These are phyloP conservation scores for Cyberlindnera meyerae DNA, from an alignment of 805 yeast species.

Conservation along the genomic window DNA sequence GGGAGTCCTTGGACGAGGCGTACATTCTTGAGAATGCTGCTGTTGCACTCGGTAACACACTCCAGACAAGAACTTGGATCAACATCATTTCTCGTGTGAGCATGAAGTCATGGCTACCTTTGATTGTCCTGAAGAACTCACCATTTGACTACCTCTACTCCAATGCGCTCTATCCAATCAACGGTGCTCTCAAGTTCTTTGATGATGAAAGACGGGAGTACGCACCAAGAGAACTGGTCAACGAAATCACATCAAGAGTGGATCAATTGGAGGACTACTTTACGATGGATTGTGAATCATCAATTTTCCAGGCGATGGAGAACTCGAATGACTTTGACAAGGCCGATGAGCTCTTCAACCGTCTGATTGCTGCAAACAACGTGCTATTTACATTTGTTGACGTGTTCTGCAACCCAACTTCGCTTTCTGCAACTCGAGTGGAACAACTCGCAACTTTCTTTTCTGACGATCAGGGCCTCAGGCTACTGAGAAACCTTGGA, in stretches of 20 bases:
- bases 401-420: conserved; percentile 49
- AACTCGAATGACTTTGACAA: conserved; percentile 6
- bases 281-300: conserved; percentile 15
- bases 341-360: conserved; percentile 25
- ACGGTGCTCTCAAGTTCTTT: conserved; percentile 50
- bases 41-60: conserved; percentile 42
- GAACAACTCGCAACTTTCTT: conserved; percentile 36
- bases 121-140: conserved; percentile 45
- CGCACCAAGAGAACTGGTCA: conserved; percentile 34
- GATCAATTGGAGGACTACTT: conserved; percentile 27
- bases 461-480: conserved; percentile 37
- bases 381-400: conserved; percentile 49
- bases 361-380: conserved; percentile 34
- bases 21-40: conserved; percentile 43
- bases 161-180: conserved; percentile 45
- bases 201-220: conserved; percentile 52
- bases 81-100: conserved; percentile 28
- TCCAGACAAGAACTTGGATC: conserved; percentile 35
- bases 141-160: conserved; percentile 62
- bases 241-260: conserved; percentile 30
- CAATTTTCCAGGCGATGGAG: conserved; percentile 26
- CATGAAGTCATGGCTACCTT: conserved; percentile 42
- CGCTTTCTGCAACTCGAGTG: conserved; percentile 36
- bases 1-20: conserved; percentile 47
- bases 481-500: conserved; percentile 38